Evolutionary conservation across 805 yeast species (phyloP).

Genomic region (Yamadazyma nakazawae): DNA sequence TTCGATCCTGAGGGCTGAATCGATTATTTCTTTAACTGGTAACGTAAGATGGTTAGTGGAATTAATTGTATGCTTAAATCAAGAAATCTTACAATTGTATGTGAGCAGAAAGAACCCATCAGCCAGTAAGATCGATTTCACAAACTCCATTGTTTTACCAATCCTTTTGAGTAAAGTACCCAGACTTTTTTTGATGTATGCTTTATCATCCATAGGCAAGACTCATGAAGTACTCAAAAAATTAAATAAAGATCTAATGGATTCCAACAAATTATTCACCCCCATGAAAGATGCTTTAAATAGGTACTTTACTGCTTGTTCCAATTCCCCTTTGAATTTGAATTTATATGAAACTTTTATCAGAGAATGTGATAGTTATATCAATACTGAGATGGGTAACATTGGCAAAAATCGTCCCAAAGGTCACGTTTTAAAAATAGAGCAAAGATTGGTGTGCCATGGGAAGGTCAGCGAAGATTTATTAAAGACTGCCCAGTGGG

Average conservation of each 20-base stretch:
- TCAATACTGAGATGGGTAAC: conserved; percentile 27
- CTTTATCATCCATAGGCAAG: conserved; percentile 63
- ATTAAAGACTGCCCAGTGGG: conserved; percentile 35
- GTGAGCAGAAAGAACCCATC: conserved; percentile 19
- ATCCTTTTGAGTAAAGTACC: conserved; percentile 67
- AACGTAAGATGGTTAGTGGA: conserved; percentile 84
- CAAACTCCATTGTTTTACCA: conserved; percentile 50
- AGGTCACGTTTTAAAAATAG: conserved; percentile 45
- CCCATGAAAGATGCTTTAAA: conserved; percentile 55
- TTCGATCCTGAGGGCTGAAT: conserved; percentile 57
- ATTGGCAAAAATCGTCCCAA: conserved; percentile 21
- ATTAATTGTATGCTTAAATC: conserved; percentile 65
- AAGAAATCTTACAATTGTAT: conserved; percentile 59
- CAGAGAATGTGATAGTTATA: conserved; percentile 49
- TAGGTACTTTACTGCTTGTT: conserved; percentile 46
- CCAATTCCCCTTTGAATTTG: conserved; percentile 53
- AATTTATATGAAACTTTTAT: conserved; percentile 58
- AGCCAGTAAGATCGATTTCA: conserved; percentile 19
- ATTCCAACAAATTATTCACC: conserved; percentile 37
- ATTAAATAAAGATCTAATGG: conserved; percentile 49
- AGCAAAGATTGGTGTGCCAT: conserved; percentile 58
- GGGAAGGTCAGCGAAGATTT: conserved; percentile 54
- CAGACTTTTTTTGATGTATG: conserved; percentile 60
- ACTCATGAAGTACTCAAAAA: conserved; percentile 56
- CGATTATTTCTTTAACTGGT: conserved; percentile 63